Base-by-base conservation (phyloP, 352 stramenopile species). In the Phytophthora idaei region DNA sequence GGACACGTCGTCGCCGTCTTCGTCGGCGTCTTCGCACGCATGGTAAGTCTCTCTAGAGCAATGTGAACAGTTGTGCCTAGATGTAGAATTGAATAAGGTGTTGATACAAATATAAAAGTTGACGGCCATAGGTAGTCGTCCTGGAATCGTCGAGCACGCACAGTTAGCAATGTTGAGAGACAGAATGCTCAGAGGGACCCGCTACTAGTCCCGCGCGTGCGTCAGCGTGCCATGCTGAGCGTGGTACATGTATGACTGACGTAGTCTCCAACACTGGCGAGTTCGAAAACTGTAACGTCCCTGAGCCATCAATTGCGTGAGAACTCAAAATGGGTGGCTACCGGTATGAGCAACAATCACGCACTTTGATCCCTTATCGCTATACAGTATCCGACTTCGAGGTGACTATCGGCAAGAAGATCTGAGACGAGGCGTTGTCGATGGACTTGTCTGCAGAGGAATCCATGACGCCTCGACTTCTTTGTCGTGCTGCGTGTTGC, bases 1-100 rank as follows among this genome's bases (percentile, higher is more conserved):
- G 17, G 61, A 44, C 34, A 71, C 67, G 1, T 71, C 67, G 0
- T 74, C 61, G 5, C 61, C 54, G 1, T 63, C 51, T 17, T 64
- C 55, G 25, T 71, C 61, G 11, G 34, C 31, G 8, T 71, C 50
- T 56, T 67, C 61, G 12, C 31, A 60, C 49, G 49, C 49, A 37
- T 70, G 60, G 61, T 71, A 48, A 57, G 32, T 31, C 14, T 12
- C 39, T 11, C 21, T 21, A 50, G 31, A 44, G 32, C 34, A 56
- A 7, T 51, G 36, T 66, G 42, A 37, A 62, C 47, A 48, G 31
- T 28, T 17, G 27, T 29, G 21, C 21, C 21, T 21, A 21, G 21
- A 21, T 21, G 21, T 21, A 21, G 0, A 21, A 17, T 49, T 42
- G 21, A 44, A 47, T 39, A 44, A 29, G 46, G 48, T 57, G 25